Conservation (phyloP, 495 filamentous ascomycete species). For the Clavariopsis aquatica region DNA sequence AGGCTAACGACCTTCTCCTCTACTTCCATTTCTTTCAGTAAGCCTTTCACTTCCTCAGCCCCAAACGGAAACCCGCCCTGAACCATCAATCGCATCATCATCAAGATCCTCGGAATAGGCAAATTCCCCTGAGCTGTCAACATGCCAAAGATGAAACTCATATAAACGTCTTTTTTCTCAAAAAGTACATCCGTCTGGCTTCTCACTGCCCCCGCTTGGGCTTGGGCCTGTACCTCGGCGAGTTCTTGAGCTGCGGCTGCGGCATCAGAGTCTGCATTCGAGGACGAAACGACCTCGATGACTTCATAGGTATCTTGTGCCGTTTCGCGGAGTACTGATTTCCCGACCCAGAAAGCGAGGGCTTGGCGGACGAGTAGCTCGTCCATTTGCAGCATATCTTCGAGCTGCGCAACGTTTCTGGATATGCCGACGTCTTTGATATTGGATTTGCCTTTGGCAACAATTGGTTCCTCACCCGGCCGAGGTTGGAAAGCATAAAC, state of each 20-base stretch:
- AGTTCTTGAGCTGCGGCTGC: slow-evolving; percentile 53
- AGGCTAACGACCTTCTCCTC: slow-evolving; percentile 60
- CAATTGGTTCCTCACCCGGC: slow-evolving; percentile 8
- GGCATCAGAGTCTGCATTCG: slow-evolving; percentile 52
- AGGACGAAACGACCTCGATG: slow-evolving; percentile 57
- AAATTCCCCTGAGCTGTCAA: slow-evolving; percentile 86
- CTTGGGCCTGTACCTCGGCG: slow-evolving; percentile 52
- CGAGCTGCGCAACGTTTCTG: slow-evolving; percentile 64
- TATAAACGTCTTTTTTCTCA: slow-evolving; percentile 83
- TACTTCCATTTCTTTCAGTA: slow-evolving; percentile 71
- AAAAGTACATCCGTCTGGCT: slow-evolving; percentile 45
- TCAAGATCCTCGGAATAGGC: slow-evolving; percentile 75
- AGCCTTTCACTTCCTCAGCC: slow-evolving; percentile 71
- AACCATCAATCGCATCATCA: slow-evolving; percentile 92
- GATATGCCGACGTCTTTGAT: slow-evolving; percentile 41
- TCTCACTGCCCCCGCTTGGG: slow-evolving; percentile 44
- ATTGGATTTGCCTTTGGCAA: slow-evolving; percentile 2
- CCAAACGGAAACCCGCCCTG: slow-evolving; percentile 82
- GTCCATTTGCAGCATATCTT: slow-evolving; percentile 70
- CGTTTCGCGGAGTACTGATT: slow-evolving; percentile 68
- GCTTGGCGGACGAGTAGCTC: slow-evolving; percentile 72
- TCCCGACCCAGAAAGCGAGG: slow-evolving; percentile 81
- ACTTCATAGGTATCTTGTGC: slow-evolving; percentile 59
- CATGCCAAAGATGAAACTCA: slow-evolving; percentile 91
- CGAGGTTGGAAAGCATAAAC: slow-evolving; percentile 75